Conservation (phyloP, 2,329 filamentous ascomycete genomes). For the Mycogone perniciosa region DNA sequence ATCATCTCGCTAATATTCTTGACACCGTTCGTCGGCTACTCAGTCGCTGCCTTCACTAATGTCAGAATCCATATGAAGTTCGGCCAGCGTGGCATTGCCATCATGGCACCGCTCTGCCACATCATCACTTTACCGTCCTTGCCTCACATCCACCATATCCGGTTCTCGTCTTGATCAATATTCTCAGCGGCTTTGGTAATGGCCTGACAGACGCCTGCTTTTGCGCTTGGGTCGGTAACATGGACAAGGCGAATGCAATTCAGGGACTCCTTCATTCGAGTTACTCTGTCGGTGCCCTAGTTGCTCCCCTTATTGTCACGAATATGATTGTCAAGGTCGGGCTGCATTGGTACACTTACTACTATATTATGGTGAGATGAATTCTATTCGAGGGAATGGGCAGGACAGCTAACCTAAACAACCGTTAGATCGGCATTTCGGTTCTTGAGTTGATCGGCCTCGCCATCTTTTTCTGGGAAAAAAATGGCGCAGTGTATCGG, state of each 20-base stretch:
- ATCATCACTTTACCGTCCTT: constrained; percentile 55
- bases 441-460: constrained; percentile 50
- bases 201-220: constrained; percentile 52
- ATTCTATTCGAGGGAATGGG: constrained; percentile 8
- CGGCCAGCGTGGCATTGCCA: constrained; percentile 60
- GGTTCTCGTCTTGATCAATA: constrained; percentile 55
- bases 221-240: constrained; percentile 51
- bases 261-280: constrained; percentile 59
- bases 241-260: constrained; percentile 62
- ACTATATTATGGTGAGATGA: constrained; percentile 60
- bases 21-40: constrained; percentile 58
- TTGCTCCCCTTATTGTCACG: constrained; percentile 60
- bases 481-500: constrained; percentile 49
- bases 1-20: constrained; percentile 59
- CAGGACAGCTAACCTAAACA: neutral
- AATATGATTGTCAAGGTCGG: constrained; percentile 55
- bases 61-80: constrained; percentile 52
- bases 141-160: constrained; percentile 59
- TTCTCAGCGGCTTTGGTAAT: constrained; percentile 61
- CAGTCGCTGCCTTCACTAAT: constrained; percentile 53
- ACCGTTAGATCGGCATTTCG: constrained; percentile 36
- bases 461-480: constrained; percentile 51
- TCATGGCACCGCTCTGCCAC: constrained; percentile 56
- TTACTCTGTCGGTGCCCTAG: constrained; percentile 59
- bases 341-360: constrained; percentile 61